Conservation (phyloP, 2,329 filamentous ascomycete species). For the Pseudopyrenochaeta lycopersici region DNA sequence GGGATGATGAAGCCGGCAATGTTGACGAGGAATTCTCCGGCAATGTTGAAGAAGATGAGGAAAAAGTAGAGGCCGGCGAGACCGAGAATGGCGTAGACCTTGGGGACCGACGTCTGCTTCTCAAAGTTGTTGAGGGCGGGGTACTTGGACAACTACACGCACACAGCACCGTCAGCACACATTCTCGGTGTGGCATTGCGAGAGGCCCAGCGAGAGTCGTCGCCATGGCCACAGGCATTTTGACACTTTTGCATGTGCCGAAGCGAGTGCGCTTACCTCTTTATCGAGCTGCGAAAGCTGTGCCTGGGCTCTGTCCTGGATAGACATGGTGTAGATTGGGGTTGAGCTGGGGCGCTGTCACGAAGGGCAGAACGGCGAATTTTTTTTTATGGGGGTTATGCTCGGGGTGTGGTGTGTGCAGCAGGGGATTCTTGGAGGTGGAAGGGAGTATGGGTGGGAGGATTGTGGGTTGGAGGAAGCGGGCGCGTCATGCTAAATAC, state of each 20-base stretch:
- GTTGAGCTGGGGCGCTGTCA: too few relatives aligned
- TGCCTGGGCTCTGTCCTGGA: conserved; percentile 79
- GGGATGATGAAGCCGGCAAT: conserved; percentile 84
- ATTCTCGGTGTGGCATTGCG: background rate
- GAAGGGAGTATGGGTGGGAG: conserved; percentile 22
- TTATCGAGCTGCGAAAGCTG: conserved; percentile 83
- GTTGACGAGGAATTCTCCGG: conserved; percentile 87
- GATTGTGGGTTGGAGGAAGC: conserved; percentile 40
- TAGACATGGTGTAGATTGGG: conserved; percentile 67
- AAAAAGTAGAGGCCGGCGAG: conserved; percentile 84
- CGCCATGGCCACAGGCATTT: conserved; percentile 4
- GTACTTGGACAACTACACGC: conserved; percentile 82
- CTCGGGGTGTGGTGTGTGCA: conserved; percentile 10
- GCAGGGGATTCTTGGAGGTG: conserved; percentile 28
- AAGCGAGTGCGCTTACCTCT: conserved; percentile 68
- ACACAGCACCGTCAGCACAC: conserved; percentile 33
- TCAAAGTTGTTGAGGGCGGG: conserved; percentile 84
- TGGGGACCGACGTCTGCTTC: conserved; percentile 82
- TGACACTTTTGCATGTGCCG: conserved; percentile 9
- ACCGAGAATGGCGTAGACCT: conserved; percentile 84
- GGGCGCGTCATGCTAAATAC: conserved; percentile 48
- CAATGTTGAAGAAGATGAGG: conserved; percentile 92
- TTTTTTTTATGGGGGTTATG: background rate
- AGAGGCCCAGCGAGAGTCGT: too few relatives aligned
- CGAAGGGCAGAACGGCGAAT: conserved; percentile 7